These are phyloP conservation scores for Claviceps sp. DNA, from an alignment of 2,329 filamentous ascomycete species.

Conservation along the genomic window DNA sequence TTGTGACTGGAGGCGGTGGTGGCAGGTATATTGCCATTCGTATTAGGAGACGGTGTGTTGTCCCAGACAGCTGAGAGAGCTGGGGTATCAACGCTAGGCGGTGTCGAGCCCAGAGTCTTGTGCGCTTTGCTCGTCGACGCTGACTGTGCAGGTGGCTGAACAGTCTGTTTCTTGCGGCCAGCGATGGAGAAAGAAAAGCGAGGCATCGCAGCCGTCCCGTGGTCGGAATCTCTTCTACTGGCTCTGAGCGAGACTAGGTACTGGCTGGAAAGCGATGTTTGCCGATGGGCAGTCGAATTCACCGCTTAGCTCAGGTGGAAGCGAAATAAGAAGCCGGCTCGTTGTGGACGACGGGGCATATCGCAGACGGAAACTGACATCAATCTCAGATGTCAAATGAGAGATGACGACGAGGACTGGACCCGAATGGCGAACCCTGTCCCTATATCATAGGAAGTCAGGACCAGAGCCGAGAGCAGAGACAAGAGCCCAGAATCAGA, in stretches of 20 bases:
- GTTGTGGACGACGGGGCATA: background rate
- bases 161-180: conserved; percentile 29
- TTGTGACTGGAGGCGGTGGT: conserved; percentile 21
- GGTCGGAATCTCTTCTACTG: background rate
- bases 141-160: conserved; percentile 16
- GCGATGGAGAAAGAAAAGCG: conserved; percentile 37
- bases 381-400: background rate
- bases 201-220: conserved; percentile 14
- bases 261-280: background rate
- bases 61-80: conserved; percentile 27
- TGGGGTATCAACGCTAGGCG: conserved; percentile 28
- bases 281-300: background rate
- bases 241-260: background rate
- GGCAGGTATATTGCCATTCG: conserved; percentile 31
- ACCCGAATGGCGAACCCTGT: background rate
- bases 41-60: conserved; percentile 26
- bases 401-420: background rate
- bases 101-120: conserved; percentile 33
- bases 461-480: background rate
- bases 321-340: background rate
- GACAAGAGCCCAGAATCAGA: background rate
- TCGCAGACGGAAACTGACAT: background rate
- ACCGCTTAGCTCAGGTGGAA: background rate
- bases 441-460: background rate
- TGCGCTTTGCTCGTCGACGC: conserved; percentile 36